phyloP scores from a whole-genome alignment of 371 early-diverging fungal species.

The Syncephalis plumigaleata region DNA sequence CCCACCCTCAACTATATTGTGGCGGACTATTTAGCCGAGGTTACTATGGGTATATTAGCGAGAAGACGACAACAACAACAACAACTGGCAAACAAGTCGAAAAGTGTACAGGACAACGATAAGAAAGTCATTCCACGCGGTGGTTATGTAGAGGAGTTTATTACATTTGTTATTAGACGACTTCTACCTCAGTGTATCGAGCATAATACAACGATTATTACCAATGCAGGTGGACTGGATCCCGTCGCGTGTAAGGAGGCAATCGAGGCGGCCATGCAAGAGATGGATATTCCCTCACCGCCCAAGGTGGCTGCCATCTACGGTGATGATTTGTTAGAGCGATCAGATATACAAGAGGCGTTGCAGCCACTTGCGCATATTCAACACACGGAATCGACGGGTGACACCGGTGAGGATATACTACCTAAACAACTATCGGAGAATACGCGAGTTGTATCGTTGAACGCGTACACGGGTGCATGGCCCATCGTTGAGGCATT shows the following conservation, averaged over 20 bases:
- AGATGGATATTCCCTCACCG: constrained; percentile 12
- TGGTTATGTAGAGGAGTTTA: constrained; percentile 42
- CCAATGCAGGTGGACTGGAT: constrained; percentile 58
- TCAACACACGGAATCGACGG: constrained; percentile 8
- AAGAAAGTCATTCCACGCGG: constrained; percentile 11
- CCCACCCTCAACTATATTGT: constrained; percentile 53
- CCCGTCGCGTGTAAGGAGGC: constrained; percentile 48
- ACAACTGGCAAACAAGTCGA: constrained; percentile 18
- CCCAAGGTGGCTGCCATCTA: constrained; percentile 44
- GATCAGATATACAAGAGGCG: constrained; percentile 14
- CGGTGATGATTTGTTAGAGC: constrained; percentile 39
- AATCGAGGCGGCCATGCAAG: constrained; percentile 31
- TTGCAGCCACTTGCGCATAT: constrained; percentile 31
- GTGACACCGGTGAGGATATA: constrained; percentile 24
- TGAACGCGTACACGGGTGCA: constrained; percentile 48
- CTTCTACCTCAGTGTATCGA: constrained; percentile 32
- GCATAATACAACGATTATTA: constrained; percentile 42
- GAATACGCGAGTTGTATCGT: constrained; percentile 27
- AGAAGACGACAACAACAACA: constrained; percentile 23
- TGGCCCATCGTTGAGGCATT: constrained; percentile 38
- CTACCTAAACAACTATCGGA: constrained; percentile 16
- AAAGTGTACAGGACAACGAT: constrained; percentile 17
- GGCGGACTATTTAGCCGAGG: constrained; percentile 47
- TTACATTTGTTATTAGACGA: constrained; percentile 27
- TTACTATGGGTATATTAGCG: constrained; percentile 58